Conservation (phyloP, 2,329 filamentous ascomycete genomes). For the Lasiodiplodia sp. region DNA sequence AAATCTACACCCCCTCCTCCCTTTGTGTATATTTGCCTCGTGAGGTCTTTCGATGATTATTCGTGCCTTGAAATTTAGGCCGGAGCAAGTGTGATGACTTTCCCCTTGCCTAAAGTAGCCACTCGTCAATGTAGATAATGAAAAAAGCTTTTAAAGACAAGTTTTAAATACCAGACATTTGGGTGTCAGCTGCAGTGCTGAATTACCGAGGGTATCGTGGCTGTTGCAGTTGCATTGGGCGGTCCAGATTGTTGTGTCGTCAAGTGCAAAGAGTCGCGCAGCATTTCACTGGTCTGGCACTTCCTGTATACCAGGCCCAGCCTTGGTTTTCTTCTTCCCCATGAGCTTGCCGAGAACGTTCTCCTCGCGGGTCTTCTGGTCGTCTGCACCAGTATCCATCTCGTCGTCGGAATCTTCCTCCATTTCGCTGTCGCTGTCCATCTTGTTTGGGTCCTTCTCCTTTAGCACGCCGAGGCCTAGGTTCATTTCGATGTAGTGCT, state of each 20-base stretch:
- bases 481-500: slow-evolving; percentile 53
- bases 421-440: slow-evolving; percentile 35
- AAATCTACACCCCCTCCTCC: neutral
- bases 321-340: slow-evolving; percentile 39
- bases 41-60: neutral
- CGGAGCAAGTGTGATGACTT: neutral
- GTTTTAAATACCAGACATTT: neutral
- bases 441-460: slow-evolving; percentile 43
- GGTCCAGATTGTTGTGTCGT: neutral
- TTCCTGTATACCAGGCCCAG: slow-evolving; percentile 41
- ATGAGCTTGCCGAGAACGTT: slow-evolving; percentile 48
- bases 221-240: neutral
- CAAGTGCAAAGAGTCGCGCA: neutral
- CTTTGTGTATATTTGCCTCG: neutral
- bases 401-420: slow-evolving; percentile 33
- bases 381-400: slow-evolving; percentile 31
- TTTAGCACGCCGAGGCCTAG: slow-evolving; percentile 58
- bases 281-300: slow-evolving; percentile 35
- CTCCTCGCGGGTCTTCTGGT: slow-evolving; percentile 33
- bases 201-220: neutral
- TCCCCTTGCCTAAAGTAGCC: neutral
- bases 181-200: neutral
- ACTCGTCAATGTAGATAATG: neutral
- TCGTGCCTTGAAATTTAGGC: neutral
- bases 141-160: no score